Evolutionary conservation across 179 eudicot species (phyloP).

Genomic region (Spergularia azorica): DNA sequence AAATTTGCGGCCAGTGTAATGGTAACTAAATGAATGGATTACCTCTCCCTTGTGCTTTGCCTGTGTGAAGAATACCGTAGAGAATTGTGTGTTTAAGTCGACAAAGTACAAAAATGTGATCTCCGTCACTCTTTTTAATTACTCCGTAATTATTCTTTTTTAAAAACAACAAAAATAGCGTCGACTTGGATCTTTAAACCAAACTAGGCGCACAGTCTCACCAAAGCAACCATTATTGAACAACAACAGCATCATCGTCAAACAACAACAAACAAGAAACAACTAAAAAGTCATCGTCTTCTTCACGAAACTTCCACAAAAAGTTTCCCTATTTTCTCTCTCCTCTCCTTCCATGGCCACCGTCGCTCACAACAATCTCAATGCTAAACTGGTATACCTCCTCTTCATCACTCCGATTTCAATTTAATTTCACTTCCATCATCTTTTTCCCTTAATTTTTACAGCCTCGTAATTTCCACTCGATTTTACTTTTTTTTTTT

Average conservation of each 20-base stretch:
- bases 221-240: background rate
- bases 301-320: constrained; percentile 4
- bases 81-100: too few relatives aligned
- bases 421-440: background rate
- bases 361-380: constrained; percentile 73
- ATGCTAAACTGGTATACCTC: constrained; percentile 64
- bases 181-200: background rate
- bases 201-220: background rate
- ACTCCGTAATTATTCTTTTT: too few relatives aligned
- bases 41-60: too few relatives aligned
- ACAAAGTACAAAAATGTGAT: too few relatives aligned
- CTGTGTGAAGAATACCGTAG: too few relatives aligned
- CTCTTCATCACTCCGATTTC: background rate
- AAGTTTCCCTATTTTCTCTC: constrained; percentile 2
- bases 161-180: background rate
- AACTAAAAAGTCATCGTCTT: background rate
- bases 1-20: too few relatives aligned
- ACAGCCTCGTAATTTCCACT: background rate
- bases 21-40: too few relatives aligned
- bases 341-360: constrained; percentile 54
- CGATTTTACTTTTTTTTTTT: background rate
- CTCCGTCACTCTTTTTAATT: too few relatives aligned
- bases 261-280: background rate
- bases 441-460: background rate
- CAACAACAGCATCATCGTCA: background rate